These are phyloP conservation scores for Pyrenophora graminea DNA, from an alignment of 2,329 filamentous ascomycete genomes.

Conservation along the genomic window DNA sequence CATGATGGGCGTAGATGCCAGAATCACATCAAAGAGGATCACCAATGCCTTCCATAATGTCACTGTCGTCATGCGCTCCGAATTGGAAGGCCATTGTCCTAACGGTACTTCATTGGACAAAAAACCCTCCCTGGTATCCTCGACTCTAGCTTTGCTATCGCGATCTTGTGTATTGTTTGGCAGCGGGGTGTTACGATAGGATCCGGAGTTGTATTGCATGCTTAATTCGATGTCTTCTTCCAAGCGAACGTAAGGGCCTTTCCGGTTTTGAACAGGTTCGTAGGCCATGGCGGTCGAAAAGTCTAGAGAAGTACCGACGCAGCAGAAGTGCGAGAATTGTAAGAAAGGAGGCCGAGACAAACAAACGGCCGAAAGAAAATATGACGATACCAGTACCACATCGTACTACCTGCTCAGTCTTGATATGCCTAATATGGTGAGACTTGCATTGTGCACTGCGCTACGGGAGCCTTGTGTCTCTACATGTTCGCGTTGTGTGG, in stretches of 20 bases:
- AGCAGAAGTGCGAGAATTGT: background rate
- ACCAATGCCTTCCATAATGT: conserved; percentile 26
- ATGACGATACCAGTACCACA: background rate
- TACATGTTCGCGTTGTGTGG: background rate
- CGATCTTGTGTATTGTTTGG: background rate
- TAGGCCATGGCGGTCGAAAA: conserved; percentile 1
- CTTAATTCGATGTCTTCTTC: conserved; percentile 13
- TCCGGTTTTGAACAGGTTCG: background rate
- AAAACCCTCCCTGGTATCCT: background rate
- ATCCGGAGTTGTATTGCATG: conserved; percentile 10
- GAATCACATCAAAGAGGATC: conserved; percentile 27
- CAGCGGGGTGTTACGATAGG: conserved; percentile 9
- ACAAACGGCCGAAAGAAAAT: background rate
- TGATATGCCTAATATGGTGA: background rate
- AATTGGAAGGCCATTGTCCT: conserved; percentile 21
- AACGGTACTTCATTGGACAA: background rate
- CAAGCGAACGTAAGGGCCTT: background rate
- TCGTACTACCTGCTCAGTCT: background rate
- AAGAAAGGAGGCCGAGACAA: background rate
- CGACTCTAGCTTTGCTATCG: background rate
- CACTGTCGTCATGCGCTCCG: conserved; percentile 23
- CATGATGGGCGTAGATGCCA: conserved; percentile 33
- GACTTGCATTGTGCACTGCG: background rate
- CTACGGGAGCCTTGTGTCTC: background rate
- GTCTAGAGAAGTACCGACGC: background rate